Base-by-base conservation (phyloP, 192 early-diverging fungal species). In the Entophlyctis luteolus region DNA sequence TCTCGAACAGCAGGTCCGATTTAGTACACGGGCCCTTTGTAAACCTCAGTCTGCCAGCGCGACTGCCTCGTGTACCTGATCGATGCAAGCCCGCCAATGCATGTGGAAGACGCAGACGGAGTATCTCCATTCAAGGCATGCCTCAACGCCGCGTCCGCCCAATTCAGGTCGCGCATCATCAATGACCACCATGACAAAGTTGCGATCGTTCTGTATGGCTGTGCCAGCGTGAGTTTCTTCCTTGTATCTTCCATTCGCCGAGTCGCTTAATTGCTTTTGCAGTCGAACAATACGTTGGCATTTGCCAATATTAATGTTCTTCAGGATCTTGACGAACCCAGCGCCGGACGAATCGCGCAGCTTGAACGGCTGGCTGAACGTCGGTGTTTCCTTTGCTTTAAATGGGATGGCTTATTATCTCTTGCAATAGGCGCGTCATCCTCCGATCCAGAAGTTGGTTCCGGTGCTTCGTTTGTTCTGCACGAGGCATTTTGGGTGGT, bases 401-500 rank as follows among this genome's bases (percentile, higher is more conserved):
- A n/a, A n/a, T n/a, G n/a, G 2, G n/a, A 34, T 25, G 53, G 33
- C 71, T 66, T 65, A 18, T 49, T 50, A 53, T 71, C 31, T 48
- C 70, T 65, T 34, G 8, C 58, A 28, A 25, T 12, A 65, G 45
- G 58, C n/a, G 4, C 33, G 20, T 42, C 46, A 55, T 2, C 29
- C n/a, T 71, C 68, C 23, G 59, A 70, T 12, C n/a, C 68, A 42
- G 66, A 75, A 35, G 53, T 85, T 35, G 81, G 76, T n/a, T 50
- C 75, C 12, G 56, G 80, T 39, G 80, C 76, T 37, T 75, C 79
- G 37, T 85, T 77, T 56, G 75, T 81, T 4, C 63, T 91, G 2
- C 75, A 77, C 6, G 81, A 92, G 47, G 81, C 88, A 0, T 81
- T 92, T 23, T 89, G 81, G 82, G 77, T 77, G 0, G 81, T 80